phyloP scores from a whole-genome alignment of 768 basidiomycete species.

The Leccinum sublutescens region DNA sequence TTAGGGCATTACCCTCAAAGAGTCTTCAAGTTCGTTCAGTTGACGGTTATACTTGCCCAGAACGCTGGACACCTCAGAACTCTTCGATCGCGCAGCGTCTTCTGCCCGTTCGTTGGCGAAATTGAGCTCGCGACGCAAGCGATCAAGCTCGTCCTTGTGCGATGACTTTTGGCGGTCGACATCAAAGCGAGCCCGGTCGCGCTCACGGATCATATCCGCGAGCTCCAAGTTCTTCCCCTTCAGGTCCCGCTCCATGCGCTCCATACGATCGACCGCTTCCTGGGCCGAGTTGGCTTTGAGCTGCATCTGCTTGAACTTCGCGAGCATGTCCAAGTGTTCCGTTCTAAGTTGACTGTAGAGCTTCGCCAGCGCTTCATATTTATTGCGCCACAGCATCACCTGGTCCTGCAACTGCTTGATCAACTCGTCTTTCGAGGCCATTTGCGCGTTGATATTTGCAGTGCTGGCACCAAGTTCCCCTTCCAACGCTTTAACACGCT shows the following conservation, averaged over 20 bases:
- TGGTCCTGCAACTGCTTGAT: conserved; percentile 96
- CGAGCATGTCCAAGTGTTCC: conserved; percentile 95
- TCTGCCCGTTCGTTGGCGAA: conserved; percentile 99
- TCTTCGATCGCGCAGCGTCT: conserved; percentile 87
- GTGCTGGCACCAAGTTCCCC: conserved; percentile 77
- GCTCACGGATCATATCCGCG: conserved; percentile 98
- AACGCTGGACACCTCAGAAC: conserved; percentile 85
- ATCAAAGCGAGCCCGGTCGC: conserved; percentile 94
- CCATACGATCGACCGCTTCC: conserved; percentile 97
- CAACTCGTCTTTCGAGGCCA: conserved; percentile 90
- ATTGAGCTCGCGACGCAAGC: conserved; percentile 84
- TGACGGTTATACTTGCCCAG: conserved; percentile 95
- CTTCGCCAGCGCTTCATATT: conserved; percentile 98
- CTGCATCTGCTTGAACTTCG: conserved; percentile 96
- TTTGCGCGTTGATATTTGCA: conserved; percentile 78
- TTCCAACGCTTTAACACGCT: conserved; percentile 96
- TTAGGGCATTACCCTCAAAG: conserved; percentile 65
- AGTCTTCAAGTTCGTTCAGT: conserved; percentile 93
- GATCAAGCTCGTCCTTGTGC: conserved; percentile 94
- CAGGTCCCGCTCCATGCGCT: conserved; percentile 96
- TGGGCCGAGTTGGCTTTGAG: conserved; percentile 98
- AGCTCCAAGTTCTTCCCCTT: conserved; percentile 98
- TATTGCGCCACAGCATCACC: conserved; percentile 95
- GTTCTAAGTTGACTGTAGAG: conserved; percentile 97
- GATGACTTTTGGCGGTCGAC: conserved; percentile 89